phyloP scores from a whole-genome alignment of 164 flowering plant species.

The Euptelea pleiosperma region DNA sequence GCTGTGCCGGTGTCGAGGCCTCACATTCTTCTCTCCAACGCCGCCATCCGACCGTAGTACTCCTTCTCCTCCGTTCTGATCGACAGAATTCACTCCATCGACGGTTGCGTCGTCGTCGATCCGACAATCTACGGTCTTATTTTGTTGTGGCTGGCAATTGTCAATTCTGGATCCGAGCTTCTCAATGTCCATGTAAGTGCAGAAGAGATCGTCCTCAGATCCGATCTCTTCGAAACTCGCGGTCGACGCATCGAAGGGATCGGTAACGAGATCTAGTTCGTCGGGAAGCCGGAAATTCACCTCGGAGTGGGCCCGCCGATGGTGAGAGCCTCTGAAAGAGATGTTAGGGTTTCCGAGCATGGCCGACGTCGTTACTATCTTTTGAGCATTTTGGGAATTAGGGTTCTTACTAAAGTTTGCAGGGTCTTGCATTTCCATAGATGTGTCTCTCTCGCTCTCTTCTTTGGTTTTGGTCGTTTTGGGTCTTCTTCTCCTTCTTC shows the following conservation, averaged over 20 bases:
- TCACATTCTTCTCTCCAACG: constrained; percentile 19
- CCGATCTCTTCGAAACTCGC: constrained; percentile 65
- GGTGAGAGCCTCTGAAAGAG: constrained; percentile 49
- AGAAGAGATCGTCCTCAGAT: constrained; percentile 82
- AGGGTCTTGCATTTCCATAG: constrained; percentile 29
- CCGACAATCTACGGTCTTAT: constrained; percentile 3
- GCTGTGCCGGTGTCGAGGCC: constrained; percentile 77
- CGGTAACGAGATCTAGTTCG: constrained; percentile 65
- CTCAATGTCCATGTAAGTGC: constrained; percentile 57
- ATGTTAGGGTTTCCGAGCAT: constrained; percentile 7
- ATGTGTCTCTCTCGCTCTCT: too few species aligned
- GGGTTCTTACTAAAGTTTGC: too few species aligned
- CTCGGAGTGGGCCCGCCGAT: constrained; percentile 91
- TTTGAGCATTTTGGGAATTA: constrained; percentile 16
- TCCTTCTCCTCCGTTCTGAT: constrained; percentile 13
- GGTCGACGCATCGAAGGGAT: constrained; percentile 54
- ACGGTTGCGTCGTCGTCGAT: constrained; percentile 1
- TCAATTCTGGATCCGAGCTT: constrained; percentile 37
- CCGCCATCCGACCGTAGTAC: constrained; percentile 6
- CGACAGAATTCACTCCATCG: constrained; percentile 3
- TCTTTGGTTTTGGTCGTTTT: too few species aligned
- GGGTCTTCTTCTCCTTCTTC: too few species aligned
- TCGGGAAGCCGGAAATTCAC: constrained; percentile 69
- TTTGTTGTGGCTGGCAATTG: background rate
- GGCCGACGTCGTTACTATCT: constrained; percentile 2